These are phyloP conservation scores for Verticillium isaacii DNA, from an alignment of 2,329 filamentous ascomycete species.

Conservation along the genomic window DNA sequence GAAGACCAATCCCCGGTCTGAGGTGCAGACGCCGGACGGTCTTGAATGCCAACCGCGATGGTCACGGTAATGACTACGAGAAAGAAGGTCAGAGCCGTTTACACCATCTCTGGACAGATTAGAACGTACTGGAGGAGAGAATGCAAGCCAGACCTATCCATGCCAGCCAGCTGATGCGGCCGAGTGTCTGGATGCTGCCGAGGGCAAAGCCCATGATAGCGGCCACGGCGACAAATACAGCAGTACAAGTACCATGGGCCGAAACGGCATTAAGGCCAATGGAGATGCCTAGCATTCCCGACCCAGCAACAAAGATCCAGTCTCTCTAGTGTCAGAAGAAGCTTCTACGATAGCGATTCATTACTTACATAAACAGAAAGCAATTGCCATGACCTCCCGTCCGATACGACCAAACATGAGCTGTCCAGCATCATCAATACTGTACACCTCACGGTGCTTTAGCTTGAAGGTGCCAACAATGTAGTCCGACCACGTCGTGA, in stretches of 20 bases:
- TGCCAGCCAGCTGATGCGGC: slow-evolving; percentile 26
- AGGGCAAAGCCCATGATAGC: slow-evolving; percentile 22
- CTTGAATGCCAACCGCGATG: slow-evolving; percentile 23
- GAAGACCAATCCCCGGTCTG: slow-evolving; percentile 15
- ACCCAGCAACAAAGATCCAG: slow-evolving; percentile 26
- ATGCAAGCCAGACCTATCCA: slow-evolving; percentile 25
- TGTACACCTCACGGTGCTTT: slow-evolving; percentile 43
- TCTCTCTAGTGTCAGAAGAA: slow-evolving; percentile 6
- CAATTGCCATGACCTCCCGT: slow-evolving; percentile 32
- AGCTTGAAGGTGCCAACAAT: slow-evolving; percentile 47
- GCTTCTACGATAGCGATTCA: neutral
- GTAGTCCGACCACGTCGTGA: slow-evolving; percentile 44
- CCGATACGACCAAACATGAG: slow-evolving; percentile 44
- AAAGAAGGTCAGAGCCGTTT: neutral
- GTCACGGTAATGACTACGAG: slow-evolving; percentile 19
- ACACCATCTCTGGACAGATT: neutral
- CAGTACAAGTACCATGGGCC: slow-evolving; percentile 31
- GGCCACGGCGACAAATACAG: slow-evolving; percentile 31
- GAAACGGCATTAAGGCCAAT: slow-evolving; percentile 36
- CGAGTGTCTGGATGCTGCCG: slow-evolving; percentile 25
- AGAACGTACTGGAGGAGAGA: slow-evolving; percentile 18
- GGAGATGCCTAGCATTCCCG: slow-evolving; percentile 35
- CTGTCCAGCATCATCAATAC: slow-evolving; percentile 44
- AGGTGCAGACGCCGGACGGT: slow-evolving; percentile 19
- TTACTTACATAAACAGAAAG: slow-evolving; percentile 28